Evolutionary conservation across 805 yeast genomes (phyloP).

Genomic region (Kuraishia ogatae): DNA sequence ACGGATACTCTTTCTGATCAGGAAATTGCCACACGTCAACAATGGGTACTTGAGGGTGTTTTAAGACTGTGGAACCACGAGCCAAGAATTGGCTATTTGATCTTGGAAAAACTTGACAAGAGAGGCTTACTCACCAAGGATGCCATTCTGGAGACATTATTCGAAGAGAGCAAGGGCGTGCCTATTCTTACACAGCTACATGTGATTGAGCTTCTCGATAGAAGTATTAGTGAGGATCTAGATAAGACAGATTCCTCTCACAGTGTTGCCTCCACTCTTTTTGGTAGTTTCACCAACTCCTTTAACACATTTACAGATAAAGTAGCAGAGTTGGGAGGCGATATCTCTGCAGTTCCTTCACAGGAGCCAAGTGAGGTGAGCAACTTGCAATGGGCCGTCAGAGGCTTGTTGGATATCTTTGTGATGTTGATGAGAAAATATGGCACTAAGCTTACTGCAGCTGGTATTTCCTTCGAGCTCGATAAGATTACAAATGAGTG

Average conservation of each 20-base stretch:
- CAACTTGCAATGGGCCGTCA: slow-evolving; percentile 3
- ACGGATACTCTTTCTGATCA: slow-evolving; percentile 6
- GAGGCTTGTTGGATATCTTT: slow-evolving; percentile 7
- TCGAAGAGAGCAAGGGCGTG: slow-evolving; percentile 24
- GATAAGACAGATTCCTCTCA: background rate
- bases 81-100: slow-evolving; percentile 55
- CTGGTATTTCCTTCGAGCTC: background rate
- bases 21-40: slow-evolving; percentile 20
- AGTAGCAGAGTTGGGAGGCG: slow-evolving; percentile 3
- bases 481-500: background rate
- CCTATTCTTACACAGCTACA: slow-evolving; percentile 34
- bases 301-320: background rate
- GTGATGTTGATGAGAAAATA: background rate
- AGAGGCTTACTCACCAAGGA: slow-evolving; percentile 32
- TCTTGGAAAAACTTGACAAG: slow-evolving; percentile 42
- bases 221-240: slow-evolving; percentile 8
- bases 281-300: background rate
- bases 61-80: slow-evolving; percentile 57
- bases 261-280: background rate
- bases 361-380: background rate
- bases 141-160: slow-evolving; percentile 34
- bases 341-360: slow-evolving; percentile 5
- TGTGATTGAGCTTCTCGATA: slow-evolving; percentile 29
- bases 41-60: slow-evolving; percentile 45
- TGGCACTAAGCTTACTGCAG: background rate